Evolutionary conservation across 78 protist genomes (phyloP).

Genomic region (Dictyostelium brefeldianum): DNA sequence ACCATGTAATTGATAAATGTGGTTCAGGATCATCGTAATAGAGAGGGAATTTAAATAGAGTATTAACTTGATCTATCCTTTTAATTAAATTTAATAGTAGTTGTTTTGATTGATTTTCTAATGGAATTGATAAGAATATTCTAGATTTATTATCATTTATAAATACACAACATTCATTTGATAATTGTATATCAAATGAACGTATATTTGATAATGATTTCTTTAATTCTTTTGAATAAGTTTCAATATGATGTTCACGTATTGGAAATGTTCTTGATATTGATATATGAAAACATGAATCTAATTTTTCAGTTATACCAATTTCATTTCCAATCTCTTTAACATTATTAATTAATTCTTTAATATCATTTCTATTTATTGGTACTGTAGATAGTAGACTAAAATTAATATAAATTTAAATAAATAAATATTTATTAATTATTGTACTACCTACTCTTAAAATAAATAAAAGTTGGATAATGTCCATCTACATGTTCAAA

Average conservation of each 20-base stretch:
- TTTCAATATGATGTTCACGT: conserved; percentile 73
- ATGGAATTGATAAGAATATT: conserved; percentile 20
- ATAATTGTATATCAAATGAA: neutral
- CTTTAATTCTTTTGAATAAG: conserved; percentile 11
- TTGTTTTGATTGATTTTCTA: neutral
- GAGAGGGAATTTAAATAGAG: conserved; percentile 49
- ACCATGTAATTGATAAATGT: conserved; percentile 49
- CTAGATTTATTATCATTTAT: conserved; percentile 46
- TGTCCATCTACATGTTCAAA: conserved; percentile 75
- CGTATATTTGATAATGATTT: neutral
- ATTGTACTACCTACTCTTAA: neutral
- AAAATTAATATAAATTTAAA: neutral
- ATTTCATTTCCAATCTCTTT: conserved; percentile 3
- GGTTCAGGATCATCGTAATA: conserved; percentile 54
- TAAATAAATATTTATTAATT: neutral
- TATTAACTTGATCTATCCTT: conserved; percentile 19
- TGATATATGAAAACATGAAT: conserved; percentile 53
- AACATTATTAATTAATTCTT: conserved; percentile 1
- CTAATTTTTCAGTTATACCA: neutral
- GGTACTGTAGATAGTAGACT: conserved; percentile 1
- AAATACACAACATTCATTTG: neutral
- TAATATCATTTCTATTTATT: conserved; percentile 37
- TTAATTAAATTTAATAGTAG: neutral
- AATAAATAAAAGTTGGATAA: conserved; percentile 52
- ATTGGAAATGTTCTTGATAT: conserved; percentile 69